Percentiles rank a stretch among this genome's conserved stretches.
phyloP scores from a whole-genome alignment of 1,284 basidiomycete species.

The Cryptococcus floricola region DNA sequence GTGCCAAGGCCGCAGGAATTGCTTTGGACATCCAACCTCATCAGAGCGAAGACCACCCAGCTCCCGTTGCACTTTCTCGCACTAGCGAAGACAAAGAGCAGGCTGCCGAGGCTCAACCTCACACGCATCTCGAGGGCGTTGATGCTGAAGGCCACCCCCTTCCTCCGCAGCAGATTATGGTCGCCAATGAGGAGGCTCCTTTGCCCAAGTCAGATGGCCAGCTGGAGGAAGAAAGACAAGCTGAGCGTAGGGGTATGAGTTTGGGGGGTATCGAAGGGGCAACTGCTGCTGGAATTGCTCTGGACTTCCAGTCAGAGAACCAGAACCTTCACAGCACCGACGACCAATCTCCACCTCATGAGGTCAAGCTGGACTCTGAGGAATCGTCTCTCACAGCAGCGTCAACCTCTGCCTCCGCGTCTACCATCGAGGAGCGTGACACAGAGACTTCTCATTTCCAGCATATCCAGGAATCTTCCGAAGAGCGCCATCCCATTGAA shows the following conservation, averaged over 20 bases:
- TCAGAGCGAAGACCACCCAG: too few species aligned
- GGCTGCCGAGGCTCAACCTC: too few species aligned
- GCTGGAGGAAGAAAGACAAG: slow-evolving; percentile 20
- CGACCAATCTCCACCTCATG: slow-evolving; percentile 36
- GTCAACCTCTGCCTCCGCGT: too few species aligned
- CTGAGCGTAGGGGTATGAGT: slow-evolving; percentile 31
- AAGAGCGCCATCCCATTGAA: too few species aligned
- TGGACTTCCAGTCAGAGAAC: too few species aligned
- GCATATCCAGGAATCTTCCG: too few species aligned
- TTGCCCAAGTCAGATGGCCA: slow-evolving; percentile 30
- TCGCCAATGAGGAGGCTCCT: slow-evolving; percentile 34
- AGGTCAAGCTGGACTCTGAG: slow-evolving; percentile 37
- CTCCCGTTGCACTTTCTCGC: too few species aligned
- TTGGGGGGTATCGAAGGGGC: slow-evolving; percentile 37
- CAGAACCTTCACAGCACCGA: slow-evolving; percentile 2
- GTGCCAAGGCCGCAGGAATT: slow-evolving; percentile 43
- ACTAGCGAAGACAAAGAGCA: too few species aligned
- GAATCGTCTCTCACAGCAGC: slow-evolving; percentile 27
- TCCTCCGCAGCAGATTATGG: slow-evolving; percentile 42
- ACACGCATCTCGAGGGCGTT: slow-evolving; percentile 12
- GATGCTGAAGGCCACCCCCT: slow-evolving; percentile 23
- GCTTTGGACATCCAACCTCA: slow-evolving; percentile 9
- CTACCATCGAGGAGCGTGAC: too few species aligned
- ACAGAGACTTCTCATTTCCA: too few species aligned
- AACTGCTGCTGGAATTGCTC: slow-evolving; percentile 40